Percentiles rank a stretch among this genome's conserved stretches.
phyloP scores from a whole-genome alignment of 257 asterid genomes.

The Penstemon eatonii region DNA sequence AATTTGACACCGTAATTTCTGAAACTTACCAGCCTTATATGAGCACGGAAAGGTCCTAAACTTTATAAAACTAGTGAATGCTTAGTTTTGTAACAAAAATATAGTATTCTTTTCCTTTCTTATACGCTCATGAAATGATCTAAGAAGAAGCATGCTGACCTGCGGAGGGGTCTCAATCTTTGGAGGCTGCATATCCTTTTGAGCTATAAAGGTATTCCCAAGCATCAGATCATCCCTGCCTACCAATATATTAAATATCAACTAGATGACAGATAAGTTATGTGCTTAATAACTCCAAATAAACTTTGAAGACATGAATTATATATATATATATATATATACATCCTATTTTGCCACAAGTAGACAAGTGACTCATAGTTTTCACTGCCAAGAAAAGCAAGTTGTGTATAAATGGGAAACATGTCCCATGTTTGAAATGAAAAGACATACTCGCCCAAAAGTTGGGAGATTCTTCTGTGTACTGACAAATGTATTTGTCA shows the following conservation, averaged over 20 bases:
- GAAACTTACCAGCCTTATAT: conserved; percentile 12
- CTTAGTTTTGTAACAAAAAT: neutral
- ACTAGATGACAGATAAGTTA: conserved; percentile 9
- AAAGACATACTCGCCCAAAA: conserved; percentile 83
- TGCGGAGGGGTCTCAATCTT: conserved; percentile 73
- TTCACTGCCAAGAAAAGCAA: neutral
- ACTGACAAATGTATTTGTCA: conserved; percentile 94
- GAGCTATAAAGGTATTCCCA: conserved; percentile 67
- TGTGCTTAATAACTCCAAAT: too few species aligned
- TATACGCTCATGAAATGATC: neutral
- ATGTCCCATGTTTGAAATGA: neutral
- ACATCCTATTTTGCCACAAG: neutral
- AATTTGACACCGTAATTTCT: conserved; percentile 12
- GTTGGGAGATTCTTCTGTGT: conserved; percentile 63
- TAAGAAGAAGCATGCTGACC: conserved; percentile 45
- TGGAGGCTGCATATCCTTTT: conserved; percentile 58
- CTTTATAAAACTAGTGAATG: neutral
- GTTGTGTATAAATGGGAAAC: neutral
- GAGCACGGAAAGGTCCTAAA: conserved; percentile 23
- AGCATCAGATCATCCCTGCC: conserved; percentile 85
- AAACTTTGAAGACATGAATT: too few species aligned
- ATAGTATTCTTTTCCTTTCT: neutral
- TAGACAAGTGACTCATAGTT: neutral
- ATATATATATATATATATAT: too few species aligned
- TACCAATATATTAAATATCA: conserved; percentile 38